Conservation (phyloP, 2,329 filamentous ascomycete genomes). For the Lasiodiplodia citricola region DNA sequence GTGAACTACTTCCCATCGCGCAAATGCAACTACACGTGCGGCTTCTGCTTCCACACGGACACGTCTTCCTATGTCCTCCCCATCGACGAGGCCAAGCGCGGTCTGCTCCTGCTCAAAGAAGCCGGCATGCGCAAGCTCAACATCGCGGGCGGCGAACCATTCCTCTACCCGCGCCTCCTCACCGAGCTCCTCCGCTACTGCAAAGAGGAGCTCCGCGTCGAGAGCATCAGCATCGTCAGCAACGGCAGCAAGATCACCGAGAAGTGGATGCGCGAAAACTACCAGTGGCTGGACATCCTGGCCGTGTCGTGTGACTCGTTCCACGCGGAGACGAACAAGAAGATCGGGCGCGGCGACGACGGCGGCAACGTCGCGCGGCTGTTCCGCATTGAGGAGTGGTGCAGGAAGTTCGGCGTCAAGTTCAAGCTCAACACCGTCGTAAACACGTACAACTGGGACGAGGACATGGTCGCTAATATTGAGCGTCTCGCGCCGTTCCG, state of each 20-base stretch:
- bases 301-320: conserved; percentile 64
- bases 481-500: conserved; percentile 53
- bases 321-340: conserved; percentile 55
- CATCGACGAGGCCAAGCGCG: conserved; percentile 51
- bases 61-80: conserved; percentile 53
- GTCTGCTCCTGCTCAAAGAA: conserved; percentile 52
- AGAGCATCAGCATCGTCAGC: conserved; percentile 60
- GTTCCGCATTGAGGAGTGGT: conserved; percentile 51
- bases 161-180: conserved; percentile 55
- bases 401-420: conserved; percentile 53
- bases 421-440: conserved; percentile 66
- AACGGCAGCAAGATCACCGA: conserved; percentile 58
- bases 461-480: conserved; percentile 41
- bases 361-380: conserved; percentile 55
- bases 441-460: conserved; percentile 54
- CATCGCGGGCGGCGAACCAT: conserved; percentile 62
- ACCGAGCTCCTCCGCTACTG: conserved; percentile 53
- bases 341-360: conserved; percentile 55
- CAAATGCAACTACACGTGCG: conserved; percentile 57
- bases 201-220: conserved; percentile 56
- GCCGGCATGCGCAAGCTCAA: conserved; percentile 63
- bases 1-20: conserved; percentile 57
- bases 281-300: conserved; percentile 57
- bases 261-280: conserved; percentile 51
- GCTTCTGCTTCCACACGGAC: conserved; percentile 64